Evolutionary conservation across 2,329 filamentous ascomycete genomes (phyloP).

Genomic region (Hymenoscyphus repandus): DNA sequence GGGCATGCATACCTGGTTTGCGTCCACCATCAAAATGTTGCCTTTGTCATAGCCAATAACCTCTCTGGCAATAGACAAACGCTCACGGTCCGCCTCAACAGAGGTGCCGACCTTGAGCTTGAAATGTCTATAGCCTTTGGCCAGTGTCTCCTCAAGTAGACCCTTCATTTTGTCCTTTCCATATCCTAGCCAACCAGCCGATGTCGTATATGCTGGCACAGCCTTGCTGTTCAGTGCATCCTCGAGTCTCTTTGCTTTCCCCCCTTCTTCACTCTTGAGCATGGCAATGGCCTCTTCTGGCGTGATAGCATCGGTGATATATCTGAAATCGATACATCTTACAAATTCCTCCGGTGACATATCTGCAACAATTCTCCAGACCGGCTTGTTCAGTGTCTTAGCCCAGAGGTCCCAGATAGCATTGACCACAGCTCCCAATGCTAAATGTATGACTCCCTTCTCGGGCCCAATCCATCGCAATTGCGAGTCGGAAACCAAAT

Average conservation of each 20-base stretch:
- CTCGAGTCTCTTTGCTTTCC: conserved; percentile 65
- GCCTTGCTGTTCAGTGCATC: conserved; percentile 70
- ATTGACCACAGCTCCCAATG: conserved; percentile 83
- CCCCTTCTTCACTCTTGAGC: conserved; percentile 58
- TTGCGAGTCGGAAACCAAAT: conserved; percentile 87
- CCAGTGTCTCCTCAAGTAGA: conserved; percentile 68
- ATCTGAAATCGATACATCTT: conserved; percentile 84
- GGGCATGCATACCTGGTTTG: conserved; percentile 62
- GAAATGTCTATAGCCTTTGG: conserved; percentile 76
- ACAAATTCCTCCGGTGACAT: conserved; percentile 88
- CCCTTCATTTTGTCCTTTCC: conserved; percentile 79
- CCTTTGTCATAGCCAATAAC: conserved; percentile 72
- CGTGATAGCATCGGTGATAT: conserved; percentile 90
- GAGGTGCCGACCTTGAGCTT: conserved; percentile 83
- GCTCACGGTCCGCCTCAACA: conserved; percentile 64
- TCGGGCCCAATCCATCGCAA: conserved; percentile 92
- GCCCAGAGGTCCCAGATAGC: conserved; percentile 96
- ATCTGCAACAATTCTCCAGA: conserved; percentile 85
- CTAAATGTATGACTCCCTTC: conserved; percentile 90
- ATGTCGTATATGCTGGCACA: conserved; percentile 87
- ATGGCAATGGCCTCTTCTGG: conserved; percentile 74
- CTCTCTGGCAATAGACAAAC: conserved; percentile 69
- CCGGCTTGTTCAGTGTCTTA: conserved; percentile 77
- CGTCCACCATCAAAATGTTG: conserved; percentile 83
- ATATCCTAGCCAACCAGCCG: conserved; percentile 88